Evolutionary conservation across 352 stramenopile genomes (phyloP).

Genomic region (Globisporangium iwayamae): DNA sequence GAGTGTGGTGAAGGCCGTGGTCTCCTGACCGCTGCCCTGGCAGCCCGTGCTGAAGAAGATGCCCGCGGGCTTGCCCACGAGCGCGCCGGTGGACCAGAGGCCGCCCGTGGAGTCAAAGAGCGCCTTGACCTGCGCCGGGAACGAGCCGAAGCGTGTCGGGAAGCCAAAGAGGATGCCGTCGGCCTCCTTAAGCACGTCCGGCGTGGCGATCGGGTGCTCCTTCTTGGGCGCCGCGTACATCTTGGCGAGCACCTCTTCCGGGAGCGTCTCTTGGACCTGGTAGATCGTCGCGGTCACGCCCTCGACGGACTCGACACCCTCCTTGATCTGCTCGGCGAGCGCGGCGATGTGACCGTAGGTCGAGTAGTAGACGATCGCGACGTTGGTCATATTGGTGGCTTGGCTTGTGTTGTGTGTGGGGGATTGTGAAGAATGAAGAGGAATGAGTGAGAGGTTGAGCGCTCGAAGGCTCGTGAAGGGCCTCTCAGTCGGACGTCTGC

Average conservation of each 20-base stretch:
- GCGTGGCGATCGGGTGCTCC: slow-evolving; percentile 48
- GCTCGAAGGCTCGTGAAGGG: too few species aligned
- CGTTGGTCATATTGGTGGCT: slow-evolving; percentile 38
- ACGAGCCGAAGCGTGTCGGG: slow-evolving; percentile 77
- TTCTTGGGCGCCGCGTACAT: slow-evolving; percentile 69
- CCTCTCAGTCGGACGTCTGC: too few species aligned
- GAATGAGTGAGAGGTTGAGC: background rate
- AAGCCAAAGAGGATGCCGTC: slow-evolving; percentile 88
- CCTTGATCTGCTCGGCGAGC: slow-evolving; percentile 58
- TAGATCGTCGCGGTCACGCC: slow-evolving; percentile 53
- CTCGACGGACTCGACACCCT: slow-evolving; percentile 51
- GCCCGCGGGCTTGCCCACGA: slow-evolving; percentile 69
- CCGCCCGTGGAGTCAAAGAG: slow-evolving; percentile 68
- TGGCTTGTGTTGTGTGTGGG: background rate
- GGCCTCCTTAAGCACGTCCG: slow-evolving; percentile 45
- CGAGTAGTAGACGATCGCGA: slow-evolving; percentile 76
- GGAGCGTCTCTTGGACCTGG: slow-evolving; percentile 68
- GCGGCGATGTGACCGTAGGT: slow-evolving; percentile 73
- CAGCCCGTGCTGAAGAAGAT: slow-evolving; percentile 65
- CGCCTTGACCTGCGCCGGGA: slow-evolving; percentile 69
- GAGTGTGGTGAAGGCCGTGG: slow-evolving; percentile 56
- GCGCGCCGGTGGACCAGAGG: slow-evolving; percentile 57
- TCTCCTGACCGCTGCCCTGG: slow-evolving; percentile 77
- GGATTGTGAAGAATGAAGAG: background rate
- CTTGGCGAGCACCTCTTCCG: slow-evolving; percentile 61